Conservation (phyloP, 306 rosid genomes). For the Vigna angularis region DNA sequence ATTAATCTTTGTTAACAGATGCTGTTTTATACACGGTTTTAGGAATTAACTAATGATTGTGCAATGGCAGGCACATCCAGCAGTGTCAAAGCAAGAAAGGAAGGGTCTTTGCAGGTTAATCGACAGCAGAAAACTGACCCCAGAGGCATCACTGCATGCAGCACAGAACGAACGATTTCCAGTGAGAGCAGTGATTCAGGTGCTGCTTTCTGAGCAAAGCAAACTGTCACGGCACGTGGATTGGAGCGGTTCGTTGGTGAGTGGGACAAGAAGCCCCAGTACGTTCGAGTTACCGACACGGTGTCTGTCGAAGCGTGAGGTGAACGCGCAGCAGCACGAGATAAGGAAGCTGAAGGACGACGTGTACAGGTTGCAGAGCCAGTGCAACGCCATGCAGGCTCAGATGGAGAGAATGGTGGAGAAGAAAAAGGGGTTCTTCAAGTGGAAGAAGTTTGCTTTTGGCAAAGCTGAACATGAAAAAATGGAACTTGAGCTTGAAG, state of each 20-base stretch:
- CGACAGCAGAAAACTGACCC: constrained; percentile 81
- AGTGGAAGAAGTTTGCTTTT: constrained; percentile 72
- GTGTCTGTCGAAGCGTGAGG: constrained; percentile 78
- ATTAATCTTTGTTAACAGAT: too few species aligned
- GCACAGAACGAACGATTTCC: constrained; percentile 92
- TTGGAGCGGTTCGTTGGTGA: constrained; percentile 81
- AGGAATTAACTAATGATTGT: not conserved
- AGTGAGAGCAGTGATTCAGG: constrained; percentile 87
- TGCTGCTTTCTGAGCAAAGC: constrained; percentile 75
- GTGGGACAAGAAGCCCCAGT: constrained; percentile 60
- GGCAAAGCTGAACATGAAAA: constrained; percentile 41
- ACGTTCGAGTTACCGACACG: constrained; percentile 50
- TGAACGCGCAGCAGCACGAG: constrained; percentile 66
- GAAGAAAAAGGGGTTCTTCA: constrained; percentile 64
- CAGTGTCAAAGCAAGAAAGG: constrained; percentile 77
- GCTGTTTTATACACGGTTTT: too few species aligned
- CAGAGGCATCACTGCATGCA: constrained; percentile 92
- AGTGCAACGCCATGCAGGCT: constrained; percentile 68
- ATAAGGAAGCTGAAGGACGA: constrained; percentile 78
- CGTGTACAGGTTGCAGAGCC: constrained; percentile 70
- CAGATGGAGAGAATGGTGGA: constrained; percentile 70
- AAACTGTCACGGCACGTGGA: constrained; percentile 62
- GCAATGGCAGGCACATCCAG: constrained; percentile 76
- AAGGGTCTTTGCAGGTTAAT: constrained; percentile 77
- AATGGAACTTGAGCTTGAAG: constrained; percentile 42